phyloP scores from a whole-genome alignment of 305 asterid genomes.

The Fraxinus sp. region DNA sequence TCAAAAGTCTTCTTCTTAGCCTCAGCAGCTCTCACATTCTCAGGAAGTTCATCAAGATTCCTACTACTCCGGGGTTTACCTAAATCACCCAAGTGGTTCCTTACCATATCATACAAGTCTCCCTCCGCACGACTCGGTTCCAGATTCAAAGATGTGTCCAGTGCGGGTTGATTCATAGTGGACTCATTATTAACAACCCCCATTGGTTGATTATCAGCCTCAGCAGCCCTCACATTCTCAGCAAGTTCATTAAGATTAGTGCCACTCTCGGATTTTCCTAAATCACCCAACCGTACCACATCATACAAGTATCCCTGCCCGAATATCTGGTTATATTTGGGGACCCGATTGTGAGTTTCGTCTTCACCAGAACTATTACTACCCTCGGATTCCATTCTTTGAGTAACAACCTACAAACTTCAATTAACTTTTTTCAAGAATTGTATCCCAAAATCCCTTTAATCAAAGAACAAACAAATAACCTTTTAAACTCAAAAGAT shows the following conservation, averaged over 20 bases:
- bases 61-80: constrained; percentile 71
- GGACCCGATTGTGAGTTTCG: constrained; percentile 36
- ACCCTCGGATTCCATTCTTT: constrained; percentile 71
- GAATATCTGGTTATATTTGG: constrained; percentile 38
- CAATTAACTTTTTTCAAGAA: constrained; percentile 15
- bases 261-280: constrained; percentile 65
- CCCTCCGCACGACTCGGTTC: constrained; percentile 46
- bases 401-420: constrained; percentile 28
- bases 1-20: constrained; percentile 78
- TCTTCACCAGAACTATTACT: constrained; percentile 29
- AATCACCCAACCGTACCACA: constrained; percentile 78
- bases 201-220: constrained; percentile 39
- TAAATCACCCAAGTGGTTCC: constrained; percentile 52
- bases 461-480: constrained; percentile 20
- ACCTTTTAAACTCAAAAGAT: constrained; percentile 24
- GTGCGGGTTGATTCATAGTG: constrained; percentile 27
- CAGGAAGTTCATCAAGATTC: constrained; percentile 90
- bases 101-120: constrained; percentile 83
- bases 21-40: constrained; percentile 69
- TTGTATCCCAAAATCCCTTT: constrained; percentile 11
- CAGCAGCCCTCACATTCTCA: constrained; percentile 64
- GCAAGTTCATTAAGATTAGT: constrained; percentile 92
- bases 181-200: constrained; percentile 36
- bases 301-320: constrained; percentile 78
- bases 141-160: constrained; percentile 37